Percentiles rank a stretch among this genome's conserved stretches.
These are phyloP conservation scores for Botryosphaeria dothidea DNA, from an alignment of 2,329 filamentous ascomycete genomes.

Conservation along the genomic window DNA sequence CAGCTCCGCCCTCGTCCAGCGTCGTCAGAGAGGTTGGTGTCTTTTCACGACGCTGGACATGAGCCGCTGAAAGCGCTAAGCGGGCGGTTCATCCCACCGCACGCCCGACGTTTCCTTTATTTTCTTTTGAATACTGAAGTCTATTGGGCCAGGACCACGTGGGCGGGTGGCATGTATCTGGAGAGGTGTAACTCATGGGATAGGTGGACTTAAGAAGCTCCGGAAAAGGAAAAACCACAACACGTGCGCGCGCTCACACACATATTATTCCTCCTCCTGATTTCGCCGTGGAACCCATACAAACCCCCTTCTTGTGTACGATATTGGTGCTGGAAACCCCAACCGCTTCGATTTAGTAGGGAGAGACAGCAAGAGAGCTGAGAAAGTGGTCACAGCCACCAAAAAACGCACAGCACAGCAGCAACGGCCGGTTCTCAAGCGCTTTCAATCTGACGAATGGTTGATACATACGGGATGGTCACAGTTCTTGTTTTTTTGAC, in stretches of 20 bases:
- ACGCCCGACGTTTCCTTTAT: background rate
- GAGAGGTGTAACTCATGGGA: background rate
- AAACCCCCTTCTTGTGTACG: background rate
- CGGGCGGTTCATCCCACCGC: background rate
- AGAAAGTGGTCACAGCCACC: background rate
- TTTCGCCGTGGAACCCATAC: background rate
- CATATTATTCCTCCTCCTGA: background rate
- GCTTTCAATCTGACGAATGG: no score
- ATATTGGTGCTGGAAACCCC: background rate
- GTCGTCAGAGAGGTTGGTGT: background rate
- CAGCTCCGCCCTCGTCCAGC: background rate
- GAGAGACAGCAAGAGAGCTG: background rate
- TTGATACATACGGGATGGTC: no score
- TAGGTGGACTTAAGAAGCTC: background rate
- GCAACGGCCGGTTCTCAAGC: background rate
- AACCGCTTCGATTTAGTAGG: background rate
- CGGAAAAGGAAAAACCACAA: background rate
- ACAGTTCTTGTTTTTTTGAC: no score
- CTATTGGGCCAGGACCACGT: background rate
- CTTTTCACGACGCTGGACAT: background rate
- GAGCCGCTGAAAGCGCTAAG: background rate
- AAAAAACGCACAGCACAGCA: background rate
- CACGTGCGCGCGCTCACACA: conserved; percentile 1
- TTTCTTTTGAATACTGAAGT: background rate
- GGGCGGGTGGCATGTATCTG: background rate